phyloP scores from a whole-genome alignment of 1,139 yeast species.

The Debaryomyces fabryi region DNA sequence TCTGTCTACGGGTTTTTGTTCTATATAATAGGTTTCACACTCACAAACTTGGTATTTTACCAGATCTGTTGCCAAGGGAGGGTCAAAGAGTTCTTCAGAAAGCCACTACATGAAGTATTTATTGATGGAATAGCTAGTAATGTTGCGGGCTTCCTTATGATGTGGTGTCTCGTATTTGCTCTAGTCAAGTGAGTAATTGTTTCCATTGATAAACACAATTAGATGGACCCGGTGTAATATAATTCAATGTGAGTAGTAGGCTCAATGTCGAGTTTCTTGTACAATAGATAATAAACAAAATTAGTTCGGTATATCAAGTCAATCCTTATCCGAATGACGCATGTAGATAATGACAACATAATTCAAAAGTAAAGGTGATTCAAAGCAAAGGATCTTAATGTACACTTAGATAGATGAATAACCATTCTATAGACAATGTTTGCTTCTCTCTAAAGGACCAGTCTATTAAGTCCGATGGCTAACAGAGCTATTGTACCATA shows the following conservation, averaged over 20 bases:
- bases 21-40: conserved; percentile 52
- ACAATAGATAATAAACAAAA: not conserved
- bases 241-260: not conserved
- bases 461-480: not conserved
- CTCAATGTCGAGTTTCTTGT: not conserved
- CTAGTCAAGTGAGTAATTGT: conserved; percentile 37
- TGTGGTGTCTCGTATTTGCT: conserved; percentile 85
- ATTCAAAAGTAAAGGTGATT: too few relatives aligned
- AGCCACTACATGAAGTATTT: conserved; percentile 59
- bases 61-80: conserved; percentile 42
- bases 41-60: conserved; percentile 47
- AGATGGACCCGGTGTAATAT: not conserved
- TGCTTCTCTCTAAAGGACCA: too few relatives aligned
- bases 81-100: conserved; percentile 51
- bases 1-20: conserved; percentile 63
- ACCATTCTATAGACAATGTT: too few relatives aligned
- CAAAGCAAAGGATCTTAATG: too few relatives aligned
- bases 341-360: not conserved
- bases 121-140: conserved; percentile 58
- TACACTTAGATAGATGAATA: too few relatives aligned
- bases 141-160: conserved; percentile 72
- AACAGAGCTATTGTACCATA: not conserved
- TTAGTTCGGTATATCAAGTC: not conserved
- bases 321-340: not conserved
- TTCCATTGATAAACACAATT: not conserved